Base-by-base conservation (phyloP, 768 basidiomycete species). In the Lactarius hatsudake region DNA sequence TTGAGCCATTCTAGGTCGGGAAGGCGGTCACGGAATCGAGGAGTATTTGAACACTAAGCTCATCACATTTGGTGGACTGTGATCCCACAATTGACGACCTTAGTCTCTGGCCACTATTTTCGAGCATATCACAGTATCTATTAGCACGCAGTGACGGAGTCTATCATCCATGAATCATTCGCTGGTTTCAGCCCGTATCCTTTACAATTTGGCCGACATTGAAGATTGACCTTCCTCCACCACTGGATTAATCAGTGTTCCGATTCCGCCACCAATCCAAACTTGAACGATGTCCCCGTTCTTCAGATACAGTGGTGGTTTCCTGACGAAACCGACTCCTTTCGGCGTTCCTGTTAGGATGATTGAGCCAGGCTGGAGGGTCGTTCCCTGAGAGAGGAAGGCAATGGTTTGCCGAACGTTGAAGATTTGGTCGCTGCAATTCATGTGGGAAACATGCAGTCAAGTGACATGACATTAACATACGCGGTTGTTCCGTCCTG, bases 11-110 rank as follows among this genome's bases (percentile, higher is more conserved):
- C 34, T 36, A 78, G 91, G 96, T 18, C 83, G 92, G 40, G 95
- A 96, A 74, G 96, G 96, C 7, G 85, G 86, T 36, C 90, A 94
- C 77, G 96, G 95, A 4, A 93, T 98, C 70, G 85, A 88, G 51
- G 96, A 98, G 72, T 98, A 92, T 73, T 78, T 94, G 86, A 89
- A 87, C 74, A 83, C 82, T 54, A 94, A 94, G 77, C 73, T 91
- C 77, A 90, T 94, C 71, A 85, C 86, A 18, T 91, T 94, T 72
- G 92, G 93, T 54, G 91, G 90, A 15, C 72, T 93, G 71, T 83
- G 64, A 71, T 28, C 12, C 9, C 8, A 55, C 34, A 38, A 13
- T 23, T 13, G n/a, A 51, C 5, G 48, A 51, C 12, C 12, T 51
- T 23, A 23, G 48, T 51, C 23, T 51, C 20, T 23, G 12, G 48